phyloP scores from a whole-genome alignment of 192 early-diverging fungal species.

The Umbelopsis vinacea region DNA sequence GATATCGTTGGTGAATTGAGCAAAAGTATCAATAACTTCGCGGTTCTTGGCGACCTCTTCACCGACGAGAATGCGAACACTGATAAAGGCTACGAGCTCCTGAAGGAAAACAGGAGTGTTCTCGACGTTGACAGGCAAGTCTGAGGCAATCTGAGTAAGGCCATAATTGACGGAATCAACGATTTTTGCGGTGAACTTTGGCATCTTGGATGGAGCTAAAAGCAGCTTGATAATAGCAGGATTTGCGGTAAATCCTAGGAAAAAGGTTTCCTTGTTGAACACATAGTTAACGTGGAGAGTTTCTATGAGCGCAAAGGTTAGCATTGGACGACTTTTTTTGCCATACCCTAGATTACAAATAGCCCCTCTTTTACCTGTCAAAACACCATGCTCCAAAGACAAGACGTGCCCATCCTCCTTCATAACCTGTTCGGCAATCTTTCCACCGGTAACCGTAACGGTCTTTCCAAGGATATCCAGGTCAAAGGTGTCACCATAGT shows the following conservation, averaged over 20 bases:
- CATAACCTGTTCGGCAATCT: slow-evolving; percentile 27
- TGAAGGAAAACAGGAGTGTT: slow-evolving; percentile 22
- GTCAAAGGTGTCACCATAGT: slow-evolving; percentile 33
- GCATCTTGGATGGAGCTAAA: slow-evolving; percentile 14
- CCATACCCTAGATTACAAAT: no score
- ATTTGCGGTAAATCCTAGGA: slow-evolving; percentile 31
- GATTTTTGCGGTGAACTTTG: slow-evolving; percentile 13
- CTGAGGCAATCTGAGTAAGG: background rate
- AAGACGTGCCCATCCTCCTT: slow-evolving; percentile 18
- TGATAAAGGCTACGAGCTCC: slow-evolving; percentile 33
- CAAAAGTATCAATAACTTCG: slow-evolving; percentile 29
- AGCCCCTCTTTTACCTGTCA: background rate
- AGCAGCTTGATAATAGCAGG: slow-evolving; percentile 21
- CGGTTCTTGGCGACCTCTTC: slow-evolving; percentile 25
- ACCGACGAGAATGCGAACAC: slow-evolving; percentile 31
- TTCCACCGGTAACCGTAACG: slow-evolving; percentile 13
- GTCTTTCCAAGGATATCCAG: slow-evolving; percentile 27
- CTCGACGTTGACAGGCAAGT: background rate
- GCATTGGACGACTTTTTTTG: no score
- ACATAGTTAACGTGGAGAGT: slow-evolving; percentile 30
- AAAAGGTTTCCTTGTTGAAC: slow-evolving; percentile 16
- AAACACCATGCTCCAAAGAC: slow-evolving; percentile 29
- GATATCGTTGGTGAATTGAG: slow-evolving; percentile 33
- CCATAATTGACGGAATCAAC: slow-evolving; percentile 12
- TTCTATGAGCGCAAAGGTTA: background rate